phyloP scores from a whole-genome alignment of 352 stramenopile species.

The Globisporangium paroecandrum region DNA sequence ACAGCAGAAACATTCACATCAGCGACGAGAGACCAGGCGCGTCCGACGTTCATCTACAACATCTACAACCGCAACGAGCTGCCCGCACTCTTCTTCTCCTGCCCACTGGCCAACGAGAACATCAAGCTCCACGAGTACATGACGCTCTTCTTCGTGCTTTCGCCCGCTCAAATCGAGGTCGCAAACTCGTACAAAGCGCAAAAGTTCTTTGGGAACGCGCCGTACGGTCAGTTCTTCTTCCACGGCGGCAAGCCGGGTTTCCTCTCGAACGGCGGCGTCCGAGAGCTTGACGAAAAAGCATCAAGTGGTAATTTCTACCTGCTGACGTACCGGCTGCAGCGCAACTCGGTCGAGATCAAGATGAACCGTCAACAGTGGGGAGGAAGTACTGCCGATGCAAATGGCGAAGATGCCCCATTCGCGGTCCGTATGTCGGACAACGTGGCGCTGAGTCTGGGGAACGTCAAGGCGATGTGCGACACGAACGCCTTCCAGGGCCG shows the following conservation, averaged over 20 bases:
- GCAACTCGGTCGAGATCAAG: conserved; percentile 45
- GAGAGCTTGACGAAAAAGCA: conserved; percentile 24
- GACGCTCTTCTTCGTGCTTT: conserved; percentile 66
- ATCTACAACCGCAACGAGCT: conserved; percentile 25
- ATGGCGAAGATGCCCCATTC: conserved; percentile 17
- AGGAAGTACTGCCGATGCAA: neutral
- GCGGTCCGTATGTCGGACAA: conserved; percentile 42
- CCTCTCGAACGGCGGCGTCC: conserved; percentile 43
- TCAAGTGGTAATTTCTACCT: conserved; percentile 31
- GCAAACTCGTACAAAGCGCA: conserved; percentile 39
- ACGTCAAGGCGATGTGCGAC: conserved; percentile 50
- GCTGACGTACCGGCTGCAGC: conserved; percentile 44
- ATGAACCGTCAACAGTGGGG: conserved; percentile 29
- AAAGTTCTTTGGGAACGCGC: conserved; percentile 71
- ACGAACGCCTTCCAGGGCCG: conserved; percentile 55
- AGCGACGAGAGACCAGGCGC: conserved; percentile 6
- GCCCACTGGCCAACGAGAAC: conserved; percentile 34
- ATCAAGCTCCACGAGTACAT: conserved; percentile 46
- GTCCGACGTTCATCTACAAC: conserved; percentile 12
- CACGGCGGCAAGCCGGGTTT: conserved; percentile 56
- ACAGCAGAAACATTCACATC: conserved; percentile 16
- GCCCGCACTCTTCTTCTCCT: conserved; percentile 45
- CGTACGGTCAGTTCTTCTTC: conserved; percentile 65
- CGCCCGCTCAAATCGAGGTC: conserved; percentile 35
- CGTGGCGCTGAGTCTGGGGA: conserved; percentile 44